phyloP scores from a whole-genome alignment of 1,284 basidiomycete genomes.

The Ceratobasidium sp. region DNA sequence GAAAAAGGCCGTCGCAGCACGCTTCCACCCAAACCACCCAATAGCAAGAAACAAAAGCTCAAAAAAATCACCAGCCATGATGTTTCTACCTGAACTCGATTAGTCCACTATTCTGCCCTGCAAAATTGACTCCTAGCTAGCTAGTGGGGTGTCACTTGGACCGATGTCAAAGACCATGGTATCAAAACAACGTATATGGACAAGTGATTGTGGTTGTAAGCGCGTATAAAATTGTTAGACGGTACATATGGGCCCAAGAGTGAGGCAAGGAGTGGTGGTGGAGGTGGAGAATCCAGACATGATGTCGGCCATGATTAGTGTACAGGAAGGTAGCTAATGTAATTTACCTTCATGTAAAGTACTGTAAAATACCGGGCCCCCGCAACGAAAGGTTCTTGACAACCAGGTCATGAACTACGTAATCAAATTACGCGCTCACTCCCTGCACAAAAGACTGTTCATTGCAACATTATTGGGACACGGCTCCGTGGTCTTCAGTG shows the following conservation, averaged over 20 bases:
- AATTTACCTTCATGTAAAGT: no score
- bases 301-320: constrained; percentile 30
- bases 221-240: no score
- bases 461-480: no score
- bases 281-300: background rate
- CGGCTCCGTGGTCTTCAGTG: no score
- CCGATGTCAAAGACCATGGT: background rate
- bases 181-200: background rate
- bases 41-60: constrained; percentile 40
- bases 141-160: background rate
- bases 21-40: constrained; percentile 43
- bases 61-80: constrained; percentile 37
- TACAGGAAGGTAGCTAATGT: no score
- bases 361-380: no score
- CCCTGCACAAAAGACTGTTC: no score
- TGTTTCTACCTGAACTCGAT: constrained; percentile 1
- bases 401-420: no score
- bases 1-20: constrained; percentile 36
- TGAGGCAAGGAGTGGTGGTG: background rate
- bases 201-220: background rate
- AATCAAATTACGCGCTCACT: no score
- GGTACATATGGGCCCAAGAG: background rate
- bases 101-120: background rate
- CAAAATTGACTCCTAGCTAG: background rate
- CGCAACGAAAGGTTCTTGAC: no score